phyloP scores from a whole-genome alignment of 1,284 basidiomycete genomes.

The Lentinula novae-zelandiae region DNA sequence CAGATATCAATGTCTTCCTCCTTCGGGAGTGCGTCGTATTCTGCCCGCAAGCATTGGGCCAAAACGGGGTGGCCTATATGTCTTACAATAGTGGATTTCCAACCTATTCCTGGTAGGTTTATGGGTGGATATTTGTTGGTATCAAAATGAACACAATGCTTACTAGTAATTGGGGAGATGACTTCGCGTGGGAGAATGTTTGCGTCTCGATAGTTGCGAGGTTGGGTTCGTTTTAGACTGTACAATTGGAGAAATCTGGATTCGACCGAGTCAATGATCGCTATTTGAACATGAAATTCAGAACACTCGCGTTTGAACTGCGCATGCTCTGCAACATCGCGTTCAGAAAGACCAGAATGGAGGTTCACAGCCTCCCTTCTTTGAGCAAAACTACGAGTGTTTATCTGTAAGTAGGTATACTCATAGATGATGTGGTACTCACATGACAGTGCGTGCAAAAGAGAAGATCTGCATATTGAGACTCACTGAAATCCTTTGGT shows the following conservation, averaged over 20 bases:
- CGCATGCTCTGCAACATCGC: conserved; percentile 1
- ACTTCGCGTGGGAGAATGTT: background rate
- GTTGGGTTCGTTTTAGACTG: background rate
- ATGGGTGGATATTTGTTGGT: background rate
- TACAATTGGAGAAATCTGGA: background rate
- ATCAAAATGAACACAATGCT: background rate
- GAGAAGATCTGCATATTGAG: conserved; percentile 8
- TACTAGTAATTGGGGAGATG: background rate
- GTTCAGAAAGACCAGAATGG: background rate
- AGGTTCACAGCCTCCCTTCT: background rate
- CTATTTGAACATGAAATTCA: background rate
- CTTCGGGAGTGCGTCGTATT: background rate
- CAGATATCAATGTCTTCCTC: background rate
- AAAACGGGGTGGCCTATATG: background rate
- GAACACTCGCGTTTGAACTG: background rate
- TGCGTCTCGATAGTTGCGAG: background rate
- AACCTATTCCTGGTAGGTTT: background rate
- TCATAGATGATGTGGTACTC: background rate
- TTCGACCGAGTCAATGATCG: too few species aligned
- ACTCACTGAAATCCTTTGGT: conserved; percentile 9
- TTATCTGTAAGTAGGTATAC: background rate
- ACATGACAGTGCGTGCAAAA: conserved; percentile 9
- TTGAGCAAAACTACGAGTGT: background rate
- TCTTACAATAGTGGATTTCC: background rate
- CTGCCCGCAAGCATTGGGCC: background rate